Evolutionary conservation across 495 filamentous ascomycete species (phyloP).

Genomic region (Lepraria neglecta): DNA sequence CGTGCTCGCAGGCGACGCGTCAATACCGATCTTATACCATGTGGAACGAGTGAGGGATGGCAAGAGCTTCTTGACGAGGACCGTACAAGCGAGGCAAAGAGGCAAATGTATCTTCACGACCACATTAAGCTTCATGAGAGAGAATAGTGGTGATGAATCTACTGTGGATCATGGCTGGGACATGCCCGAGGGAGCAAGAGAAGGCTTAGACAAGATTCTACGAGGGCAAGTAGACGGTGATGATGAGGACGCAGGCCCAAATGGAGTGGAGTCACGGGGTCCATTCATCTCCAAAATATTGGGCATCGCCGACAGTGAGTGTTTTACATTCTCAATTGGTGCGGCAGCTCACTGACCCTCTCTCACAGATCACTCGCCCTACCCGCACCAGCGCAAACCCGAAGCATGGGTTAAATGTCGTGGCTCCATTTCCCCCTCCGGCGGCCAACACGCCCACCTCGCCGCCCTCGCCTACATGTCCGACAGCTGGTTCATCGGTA

Average conservation of each 20-base stretch:
- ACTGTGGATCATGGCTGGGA: conserved; percentile 54
- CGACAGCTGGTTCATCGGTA: conserved; percentile 88
- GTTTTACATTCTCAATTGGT: neutral
- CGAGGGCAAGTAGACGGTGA: conserved; percentile 23
- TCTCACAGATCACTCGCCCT: conserved; percentile 34
- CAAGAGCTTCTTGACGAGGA: conserved; percentile 85
- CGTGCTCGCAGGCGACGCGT: conserved; percentile 77
- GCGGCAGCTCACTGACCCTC: neutral
- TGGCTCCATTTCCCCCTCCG: conserved; percentile 62
- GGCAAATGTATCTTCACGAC: conserved; percentile 93
- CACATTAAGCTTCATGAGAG: conserved; percentile 78
- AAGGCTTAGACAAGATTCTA: conserved; percentile 30
- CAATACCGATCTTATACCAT: conserved; percentile 83
- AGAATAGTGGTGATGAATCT: conserved; percentile 58
- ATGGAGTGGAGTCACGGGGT: conserved; percentile 31
- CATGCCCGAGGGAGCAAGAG: conserved; percentile 46
- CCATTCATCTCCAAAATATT: conserved; percentile 41
- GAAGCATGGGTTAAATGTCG: conserved; percentile 75
- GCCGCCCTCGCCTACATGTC: conserved; percentile 86
- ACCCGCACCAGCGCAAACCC: conserved; percentile 59
- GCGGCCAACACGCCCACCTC: conserved; percentile 72
- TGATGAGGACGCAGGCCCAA: conserved; percentile 29
- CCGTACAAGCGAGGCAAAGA: conserved; percentile 84
- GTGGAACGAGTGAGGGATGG: conserved; percentile 90
- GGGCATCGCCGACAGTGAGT: conserved; percentile 42